Evolutionary conservation across 1,284 basidiomycete species (phyloP), one percentile per base, ranked within the genome.

Genomic region (Volvariella surrecta): DNA sequence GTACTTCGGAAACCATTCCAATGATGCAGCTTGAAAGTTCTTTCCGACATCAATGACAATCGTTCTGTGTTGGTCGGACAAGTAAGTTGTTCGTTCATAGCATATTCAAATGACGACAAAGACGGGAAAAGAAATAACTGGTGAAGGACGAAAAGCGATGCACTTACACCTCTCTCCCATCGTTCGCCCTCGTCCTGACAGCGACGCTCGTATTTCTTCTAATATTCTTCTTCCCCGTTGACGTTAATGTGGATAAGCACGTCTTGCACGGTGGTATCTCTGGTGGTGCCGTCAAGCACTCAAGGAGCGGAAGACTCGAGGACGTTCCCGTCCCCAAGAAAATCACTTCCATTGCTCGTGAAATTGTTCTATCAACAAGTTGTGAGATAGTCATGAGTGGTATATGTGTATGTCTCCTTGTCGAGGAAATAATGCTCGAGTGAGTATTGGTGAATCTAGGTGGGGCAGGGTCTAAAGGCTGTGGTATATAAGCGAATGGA

Each of bases 11-110:
- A 89, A 89, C 79, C 81, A 85, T 56, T 90, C 82, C 35, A 84
- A 49, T 2, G 87, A 84, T 38, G 82, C 76, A 10, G 79, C 71
- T 54, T 80, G 78, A 62, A 88, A 90, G 50, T 75, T 87, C 66
- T 88, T 90, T 49, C 85, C 87, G 45, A 78, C 82, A 61, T 90
- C 87, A 55, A 90, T 79, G 9, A 89, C 71, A 49, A 90, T 70
- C 3, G 81, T 82, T 49, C 81, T 85, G 32, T n/a, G n/a, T 19
- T 8, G n/a, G 34, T 7, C 50, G 49, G 42, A 32, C 10, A 47
- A 42, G 19, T 32, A 35, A 3, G 40, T n/a, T 20, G 13, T 13
- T n/a, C 18, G 7, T 32, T 20, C 7, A 20, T 21, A 34, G 10
- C 32, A 22, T 20, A 32, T 17, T 42, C n/a, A 17, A 32, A 17